Evolutionary conservation across 306 rosid genomes (phyloP).

Genomic region (Hippophae gyantsensis): DNA sequence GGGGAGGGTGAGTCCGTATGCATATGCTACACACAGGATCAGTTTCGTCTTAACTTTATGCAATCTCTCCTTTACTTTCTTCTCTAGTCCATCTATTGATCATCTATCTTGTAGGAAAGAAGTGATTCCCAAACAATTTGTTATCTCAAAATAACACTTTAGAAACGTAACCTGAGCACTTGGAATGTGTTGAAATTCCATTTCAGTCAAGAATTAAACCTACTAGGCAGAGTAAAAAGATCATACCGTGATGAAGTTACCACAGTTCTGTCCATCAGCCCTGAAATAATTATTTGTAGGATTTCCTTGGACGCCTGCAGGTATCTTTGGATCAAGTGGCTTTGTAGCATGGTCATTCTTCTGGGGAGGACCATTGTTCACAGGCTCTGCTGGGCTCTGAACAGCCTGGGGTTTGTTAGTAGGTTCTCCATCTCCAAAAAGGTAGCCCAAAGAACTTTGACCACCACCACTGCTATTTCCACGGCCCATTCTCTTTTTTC

Average conservation of each 20-base stretch:
- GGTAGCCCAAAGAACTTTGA: too few species aligned
- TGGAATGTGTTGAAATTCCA: background rate
- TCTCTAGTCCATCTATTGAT: too few species aligned
- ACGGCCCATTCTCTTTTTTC: too few species aligned
- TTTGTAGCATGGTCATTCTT: constrained; percentile 24
- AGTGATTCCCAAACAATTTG: too few species aligned
- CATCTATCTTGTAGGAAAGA: too few species aligned
- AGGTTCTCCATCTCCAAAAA: background rate
- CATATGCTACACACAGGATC: too few species aligned
- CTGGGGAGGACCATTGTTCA: constrained; percentile 19
- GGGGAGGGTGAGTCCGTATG: too few species aligned
- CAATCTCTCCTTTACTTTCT: too few species aligned
- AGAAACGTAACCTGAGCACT: background rate
- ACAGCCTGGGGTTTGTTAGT: constrained; percentile 10
- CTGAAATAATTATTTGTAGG: constrained; percentile 67
- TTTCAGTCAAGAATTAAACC: background rate
- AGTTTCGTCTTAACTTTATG: too few species aligned
- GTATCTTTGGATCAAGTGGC: constrained; percentile 32
- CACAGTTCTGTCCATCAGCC: constrained; percentile 85
- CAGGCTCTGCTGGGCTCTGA: constrained; percentile 21
- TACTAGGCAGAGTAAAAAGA: background rate
- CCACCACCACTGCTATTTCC: too few species aligned
- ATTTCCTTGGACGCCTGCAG: constrained; percentile 70
- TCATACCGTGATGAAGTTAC: constrained; percentile 79
- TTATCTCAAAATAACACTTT: too few species aligned